These are phyloP conservation scores for Sarocladium kiliense DNA, from an alignment of 2,329 filamentous ascomycete genomes.

Conservation along the genomic window DNA sequence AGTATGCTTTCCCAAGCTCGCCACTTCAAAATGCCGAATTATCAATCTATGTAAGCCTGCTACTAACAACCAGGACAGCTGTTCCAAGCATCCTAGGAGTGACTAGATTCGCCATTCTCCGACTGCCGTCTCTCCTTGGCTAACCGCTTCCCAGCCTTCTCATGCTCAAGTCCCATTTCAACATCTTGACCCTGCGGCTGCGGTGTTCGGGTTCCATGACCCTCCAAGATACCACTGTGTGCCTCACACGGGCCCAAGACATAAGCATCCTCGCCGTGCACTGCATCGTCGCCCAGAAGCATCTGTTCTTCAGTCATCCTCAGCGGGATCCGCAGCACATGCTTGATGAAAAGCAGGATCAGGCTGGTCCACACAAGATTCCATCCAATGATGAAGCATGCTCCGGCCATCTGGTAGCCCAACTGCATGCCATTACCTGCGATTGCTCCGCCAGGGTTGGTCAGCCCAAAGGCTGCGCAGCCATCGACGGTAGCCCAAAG, in stretches of 20 bases:
- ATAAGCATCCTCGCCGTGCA: conserved; percentile 13
- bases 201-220: too few species aligned
- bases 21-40: too few species aligned
- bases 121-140: too few species aligned
- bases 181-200: too few species aligned
- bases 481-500: conserved; percentile 13
- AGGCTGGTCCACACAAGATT: conserved; percentile 13
- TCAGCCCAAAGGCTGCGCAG: conserved; percentile 13
- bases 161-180: too few species aligned
- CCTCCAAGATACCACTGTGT: neutral
- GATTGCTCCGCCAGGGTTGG: conserved; percentile 12
- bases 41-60: too few species aligned
- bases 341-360: conserved; percentile 13
- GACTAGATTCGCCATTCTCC: too few species aligned
- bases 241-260: conserved; percentile 13
- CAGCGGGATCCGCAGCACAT: conserved; percentile 12
- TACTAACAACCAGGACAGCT: too few species aligned
- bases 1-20: too few species aligned
- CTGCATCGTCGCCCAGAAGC: conserved; percentile 10
- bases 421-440: conserved; percentile 14
- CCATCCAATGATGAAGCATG: conserved; percentile 13
- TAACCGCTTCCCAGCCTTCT: too few species aligned
- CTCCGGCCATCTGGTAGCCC: conserved; percentile 14
- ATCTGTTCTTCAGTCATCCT: conserved; percentile 12
- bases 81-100: too few species aligned